Evolutionary conservation across 306 rosid genomes (phyloP), one percentile per base, ranked within the genome.

Genomic region (Glycine soja): DNA sequence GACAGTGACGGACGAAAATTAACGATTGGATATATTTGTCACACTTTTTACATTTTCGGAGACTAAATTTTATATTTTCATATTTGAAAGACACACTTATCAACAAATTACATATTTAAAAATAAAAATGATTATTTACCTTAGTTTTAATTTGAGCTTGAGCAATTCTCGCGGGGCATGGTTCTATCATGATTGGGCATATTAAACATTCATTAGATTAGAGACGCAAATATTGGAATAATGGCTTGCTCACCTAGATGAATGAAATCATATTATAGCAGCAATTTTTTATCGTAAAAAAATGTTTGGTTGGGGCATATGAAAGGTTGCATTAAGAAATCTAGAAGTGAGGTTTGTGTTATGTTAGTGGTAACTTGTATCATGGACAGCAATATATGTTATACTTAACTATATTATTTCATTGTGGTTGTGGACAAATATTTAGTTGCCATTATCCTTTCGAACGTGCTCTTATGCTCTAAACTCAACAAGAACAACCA

Each of bases 121-220:
- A n/a, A n/a, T n/a, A n/a, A n/a, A n/a, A n/a, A n/a, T n/a, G n/a
- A n/a, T n/a, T n/a, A n/a, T n/a, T n/a, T n/a, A n/a, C n/a, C n/a
- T n/a, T n/a, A 78, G 52, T 72, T 76, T 81, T 57, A 13, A 38
- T 75, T 80, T 66, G 36, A 63, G 8, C 2, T 63, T 74, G 13
- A 81, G 54, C 50, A 30, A 32, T 81, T 47, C 45, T 52, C 3
- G 68, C 11, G 56, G 65, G 64, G 74, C 42, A 57, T 54, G 59
- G 18, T 24, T 78, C n/a, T 78, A 14, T 19, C 12, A 52, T 32
- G 61, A 57, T 78, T 34, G 30, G 30, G 30, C 30, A 42, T 45
- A 57, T 79, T 56, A n/a, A 56, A 43, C 56, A 14, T 34, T 66
- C 36, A 79, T 70, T 58, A 7, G 64, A 59, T 80, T 62, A 24